phyloP scores from a whole-genome alignment of 2,329 filamentous ascomycete genomes.

The Curvularia eragrostidis region DNA sequence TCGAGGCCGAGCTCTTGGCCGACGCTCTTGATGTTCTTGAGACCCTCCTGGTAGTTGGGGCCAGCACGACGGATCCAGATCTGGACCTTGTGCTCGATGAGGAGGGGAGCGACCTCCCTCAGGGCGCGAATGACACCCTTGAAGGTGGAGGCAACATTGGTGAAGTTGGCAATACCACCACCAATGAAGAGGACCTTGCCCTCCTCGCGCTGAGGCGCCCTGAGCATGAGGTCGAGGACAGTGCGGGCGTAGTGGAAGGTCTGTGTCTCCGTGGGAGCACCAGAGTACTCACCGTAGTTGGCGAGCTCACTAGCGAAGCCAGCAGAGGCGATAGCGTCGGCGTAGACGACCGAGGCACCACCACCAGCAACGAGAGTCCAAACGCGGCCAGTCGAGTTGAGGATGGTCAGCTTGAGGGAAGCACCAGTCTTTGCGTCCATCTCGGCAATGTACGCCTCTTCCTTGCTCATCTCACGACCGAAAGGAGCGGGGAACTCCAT shows the following conservation, averaged over 20 bases:
- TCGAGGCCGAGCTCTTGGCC: slow-evolving; percentile 92
- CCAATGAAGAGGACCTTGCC: slow-evolving; percentile 99
- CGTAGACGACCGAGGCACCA: slow-evolving; percentile 99
- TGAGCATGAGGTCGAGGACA: slow-evolving; percentile 95
- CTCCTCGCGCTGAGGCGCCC: slow-evolving; percentile 80
- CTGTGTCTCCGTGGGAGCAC: slow-evolving; percentile 97
- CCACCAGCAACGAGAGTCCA: slow-evolving; percentile 99
- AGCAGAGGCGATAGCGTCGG: slow-evolving; percentile 95
- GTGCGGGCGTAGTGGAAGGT: slow-evolving; percentile 99
- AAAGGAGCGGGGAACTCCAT: slow-evolving; percentile 99
- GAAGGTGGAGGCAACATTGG: slow-evolving; percentile 98
- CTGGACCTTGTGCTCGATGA: slow-evolving; percentile 96
- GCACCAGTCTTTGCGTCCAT: slow-evolving; percentile 99
- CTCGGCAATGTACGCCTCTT: slow-evolving; percentile 98
- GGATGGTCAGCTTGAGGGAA: slow-evolving; percentile 95
- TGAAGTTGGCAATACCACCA: slow-evolving; percentile 99
- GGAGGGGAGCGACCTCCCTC: slow-evolving; percentile 81
- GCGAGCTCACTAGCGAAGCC: slow-evolving; percentile 95
- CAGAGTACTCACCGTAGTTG: slow-evolving; percentile 99
- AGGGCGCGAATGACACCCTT: slow-evolving; percentile 99
- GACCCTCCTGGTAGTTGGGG: slow-evolving; percentile 99
- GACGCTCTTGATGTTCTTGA: slow-evolving; percentile 99
- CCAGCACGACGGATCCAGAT: slow-evolving; percentile 94
- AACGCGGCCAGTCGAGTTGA: slow-evolving; percentile 89
- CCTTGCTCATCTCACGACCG: slow-evolving; percentile 97